These are phyloP conservation scores for Pleurotus eryngii DNA, from an alignment of 768 basidiomycete genomes.

Conservation along the genomic window DNA sequence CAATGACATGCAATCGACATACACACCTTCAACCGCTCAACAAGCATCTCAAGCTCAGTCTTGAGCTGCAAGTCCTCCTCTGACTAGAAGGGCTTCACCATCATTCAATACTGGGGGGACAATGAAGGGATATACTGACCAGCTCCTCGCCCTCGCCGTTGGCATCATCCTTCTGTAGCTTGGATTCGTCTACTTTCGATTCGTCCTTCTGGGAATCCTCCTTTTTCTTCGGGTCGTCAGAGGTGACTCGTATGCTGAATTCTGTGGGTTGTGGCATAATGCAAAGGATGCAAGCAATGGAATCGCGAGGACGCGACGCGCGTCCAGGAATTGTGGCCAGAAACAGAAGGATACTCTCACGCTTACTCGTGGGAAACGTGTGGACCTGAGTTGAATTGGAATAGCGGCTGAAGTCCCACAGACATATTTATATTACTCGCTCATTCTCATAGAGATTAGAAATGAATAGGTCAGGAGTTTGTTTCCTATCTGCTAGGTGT, in stretches of 20 bases:
- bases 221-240: conserved; percentile 78
- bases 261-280: conserved; percentile 60
- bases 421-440: too few species aligned
- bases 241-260: conserved; percentile 58
- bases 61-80: conserved; percentile 95
- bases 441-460: background rate
- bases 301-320: conserved; percentile 37
- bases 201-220: conserved; percentile 42
- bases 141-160: conserved; percentile 73
- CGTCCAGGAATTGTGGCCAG: conserved; percentile 28
- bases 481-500: background rate
- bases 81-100: conserved; percentile 47
- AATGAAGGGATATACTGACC: conserved; percentile 44
- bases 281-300: conserved; percentile 10
- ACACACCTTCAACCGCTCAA: conserved; percentile 86
- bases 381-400: too few species aligned
- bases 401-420: too few species aligned
- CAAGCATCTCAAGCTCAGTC: conserved; percentile 94
- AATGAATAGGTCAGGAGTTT: background rate
- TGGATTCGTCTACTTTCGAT: conserved; percentile 57
- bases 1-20: conserved; percentile 5
- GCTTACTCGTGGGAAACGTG: conserved; percentile 4
- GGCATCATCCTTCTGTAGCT: conserved; percentile 47
- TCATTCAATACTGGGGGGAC: background rate
- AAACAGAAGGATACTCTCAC: conserved; percentile 26